Conservation (phyloP, 202 grass and related monocot genomes). For the Schoenoplectus tabernaemontani region DNA sequence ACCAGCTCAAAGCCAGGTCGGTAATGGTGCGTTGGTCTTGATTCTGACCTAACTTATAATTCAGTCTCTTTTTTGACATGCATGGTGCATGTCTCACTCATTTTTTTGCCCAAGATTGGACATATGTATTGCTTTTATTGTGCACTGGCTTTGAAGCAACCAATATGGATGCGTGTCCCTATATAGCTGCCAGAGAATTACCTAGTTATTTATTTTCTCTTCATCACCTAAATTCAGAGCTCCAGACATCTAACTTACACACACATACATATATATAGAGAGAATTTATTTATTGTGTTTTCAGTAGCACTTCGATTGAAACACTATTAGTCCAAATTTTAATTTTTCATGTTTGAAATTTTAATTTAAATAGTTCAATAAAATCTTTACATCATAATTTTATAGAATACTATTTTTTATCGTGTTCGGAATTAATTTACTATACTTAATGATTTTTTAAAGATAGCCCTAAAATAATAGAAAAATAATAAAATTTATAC, state of each 20-base stretch:
- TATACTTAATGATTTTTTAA: too few relatives aligned
- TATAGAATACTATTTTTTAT: too few relatives aligned
- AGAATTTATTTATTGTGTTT: too few relatives aligned
- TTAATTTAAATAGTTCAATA: too few relatives aligned
- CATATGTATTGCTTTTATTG: background rate
- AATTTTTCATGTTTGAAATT: too few relatives aligned
- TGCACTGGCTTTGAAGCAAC: background rate
- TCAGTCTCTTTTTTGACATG: slow-evolving; percentile 8
- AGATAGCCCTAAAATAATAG: too few relatives aligned
- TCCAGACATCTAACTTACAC: background rate
- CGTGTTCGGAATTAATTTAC: too few relatives aligned
- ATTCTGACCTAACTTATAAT: slow-evolving; percentile 8
- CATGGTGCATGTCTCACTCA: background rate
- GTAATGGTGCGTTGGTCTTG: background rate
- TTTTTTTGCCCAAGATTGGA: background rate
- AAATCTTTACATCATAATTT: too few relatives aligned
- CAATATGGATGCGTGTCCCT: background rate
- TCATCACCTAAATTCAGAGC: background rate
- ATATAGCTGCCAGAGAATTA: background rate
- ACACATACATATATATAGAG: background rate
- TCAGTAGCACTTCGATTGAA: too few relatives aligned
- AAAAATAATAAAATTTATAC: too few relatives aligned
- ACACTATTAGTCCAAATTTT: too few relatives aligned
- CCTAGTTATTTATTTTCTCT: background rate
- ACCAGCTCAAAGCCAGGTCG: background rate